Base-by-base conservation (phyloP, 768 basidiomycete species). In the Trametes sanguinea region DNA sequence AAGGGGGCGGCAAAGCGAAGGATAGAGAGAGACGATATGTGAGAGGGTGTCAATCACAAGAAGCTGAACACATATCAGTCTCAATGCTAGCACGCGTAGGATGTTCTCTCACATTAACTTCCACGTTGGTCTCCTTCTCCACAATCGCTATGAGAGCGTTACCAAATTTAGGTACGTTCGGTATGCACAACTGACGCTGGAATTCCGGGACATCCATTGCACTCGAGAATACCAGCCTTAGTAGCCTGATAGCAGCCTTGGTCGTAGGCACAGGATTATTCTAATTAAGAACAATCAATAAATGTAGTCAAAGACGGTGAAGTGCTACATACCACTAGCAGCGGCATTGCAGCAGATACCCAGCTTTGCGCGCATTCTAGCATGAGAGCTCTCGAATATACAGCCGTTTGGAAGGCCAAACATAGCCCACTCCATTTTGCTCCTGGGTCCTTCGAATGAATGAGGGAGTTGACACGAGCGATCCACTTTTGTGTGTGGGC, bases 371-470 rank as follows among this genome's bases (percentile, higher is more conserved):
- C 88, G 64, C 76, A 82, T 59, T 93, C 90, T 56, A 89, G 73
- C 80, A 94, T 84, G 7, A 86, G 64, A 10, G 72, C 70, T 69
- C 77, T 84, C 1, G 88, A 90, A 43, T 84, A 71, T 27, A 78
- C 65, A 0, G 87, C 82, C 9, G 87, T 87, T 65, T 84, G 85
- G 66, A 86, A 77, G 1, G 92, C 92, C 50, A 94, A 73, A 67
- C 85, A 89, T 37, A 93, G 77, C 8, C 90, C 92, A 22, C 88
- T 86, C 92, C 92, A 94, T 60, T 89, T 83, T 54, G 84, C 85
- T 44, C 83, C 87, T n/a, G 85, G 70, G 67, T 90, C 85, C 75
- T 89, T 92, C 16, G 92, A 87, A 69, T 89, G 87, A 51, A 94
- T 77, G 54, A 94, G 76, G 2, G 91, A 85, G 65, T 84, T 85